Evolutionary conservation across 192 early-diverging fungal species (phyloP), one percentile per base, ranked within the genome.

Genomic region (Mortierella claussenii): DNA sequence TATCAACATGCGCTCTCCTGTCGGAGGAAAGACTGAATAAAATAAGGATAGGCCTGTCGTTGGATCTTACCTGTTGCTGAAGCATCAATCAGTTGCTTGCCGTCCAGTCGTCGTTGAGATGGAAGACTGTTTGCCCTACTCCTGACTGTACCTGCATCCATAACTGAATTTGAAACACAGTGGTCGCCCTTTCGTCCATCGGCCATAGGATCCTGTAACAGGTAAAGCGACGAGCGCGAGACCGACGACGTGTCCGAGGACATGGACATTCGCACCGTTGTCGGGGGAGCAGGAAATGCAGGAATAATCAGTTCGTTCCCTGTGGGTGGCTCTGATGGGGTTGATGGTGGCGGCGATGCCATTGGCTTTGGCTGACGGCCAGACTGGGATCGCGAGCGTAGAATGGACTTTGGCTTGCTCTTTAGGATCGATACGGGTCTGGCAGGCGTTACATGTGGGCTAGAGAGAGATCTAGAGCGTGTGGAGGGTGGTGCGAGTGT

Each of bases 191-290:
- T n/a, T n/a, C n/a, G n/a, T n/a, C n/a, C n/a, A n/a, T n/a, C n/a
- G n/a, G n/a, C 56, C 62, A 60, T 70, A 12, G 78, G 68, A 52
- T 69, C 78, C 2, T 79, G 78, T 18, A 27, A 40, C n/a, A 79
- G 48, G 36, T 63, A 69, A 13, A 63, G 53, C 0, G 69, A 79
- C 3, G 54, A 45, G 6, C 66, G 59, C 10, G 56, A 47, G 17
- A 52, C 15, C 0, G 55, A 49, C 12, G 59, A 50, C 3, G 54
- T 58, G 17, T 36, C 65, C 2, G 63, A 64, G 9, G 55, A 65
- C 11, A 48, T 31, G 6, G 60, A 68, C 10, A 42, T 37, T 3
- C 50, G 54, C 17, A 42, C 15, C 1, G 21, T 34, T 17, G 17
- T 40, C 6, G 61, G 54, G 1, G 63, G 71, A 4, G 45, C 54